Evolutionary conservation across 2,329 filamentous ascomycete species (phyloP).

Genomic region (Neofusicoccum umdonicola): DNA sequence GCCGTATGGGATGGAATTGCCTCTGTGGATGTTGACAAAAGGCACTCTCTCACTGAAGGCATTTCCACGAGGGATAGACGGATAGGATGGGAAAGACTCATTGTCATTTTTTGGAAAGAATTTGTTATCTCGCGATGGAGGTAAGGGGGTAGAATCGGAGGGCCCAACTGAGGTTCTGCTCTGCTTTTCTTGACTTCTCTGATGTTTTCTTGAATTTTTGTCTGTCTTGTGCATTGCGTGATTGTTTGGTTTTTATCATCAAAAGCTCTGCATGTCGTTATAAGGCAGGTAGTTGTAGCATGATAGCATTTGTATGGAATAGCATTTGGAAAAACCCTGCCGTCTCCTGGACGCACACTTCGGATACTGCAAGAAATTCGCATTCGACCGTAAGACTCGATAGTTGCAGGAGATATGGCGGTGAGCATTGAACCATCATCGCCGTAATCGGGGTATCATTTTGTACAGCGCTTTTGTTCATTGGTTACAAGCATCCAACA

Average conservation of each 20-base stretch:
- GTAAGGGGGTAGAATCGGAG: not conserved
- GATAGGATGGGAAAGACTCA: not conserved
- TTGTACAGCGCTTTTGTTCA: too few species aligned
- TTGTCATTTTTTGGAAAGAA: conserved; percentile 2
- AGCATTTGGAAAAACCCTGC: not conserved
- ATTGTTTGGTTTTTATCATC: not conserved
- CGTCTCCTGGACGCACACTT: too few species aligned
- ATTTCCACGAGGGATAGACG: not conserved
- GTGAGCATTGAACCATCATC: too few species aligned
- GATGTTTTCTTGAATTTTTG: not conserved
- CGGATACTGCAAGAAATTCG: too few species aligned
- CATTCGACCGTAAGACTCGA: too few species aligned
- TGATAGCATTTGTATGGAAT: not conserved
- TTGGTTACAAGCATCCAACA: too few species aligned
- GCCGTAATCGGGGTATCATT: not conserved
- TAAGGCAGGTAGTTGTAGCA: not conserved
- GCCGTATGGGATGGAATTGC: not conserved
- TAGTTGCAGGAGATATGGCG: too few species aligned
- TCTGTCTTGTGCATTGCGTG: not conserved
- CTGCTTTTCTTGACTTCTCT: not conserved
- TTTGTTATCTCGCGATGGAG: not conserved
- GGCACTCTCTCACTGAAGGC: not conserved
- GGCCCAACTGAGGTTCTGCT: not conserved
- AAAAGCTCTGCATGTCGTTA: not conserved
- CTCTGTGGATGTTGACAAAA: not conserved